phyloP scores from a whole-genome alignment of 768 basidiomycete species.

The Boletus rubescentipes region DNA sequence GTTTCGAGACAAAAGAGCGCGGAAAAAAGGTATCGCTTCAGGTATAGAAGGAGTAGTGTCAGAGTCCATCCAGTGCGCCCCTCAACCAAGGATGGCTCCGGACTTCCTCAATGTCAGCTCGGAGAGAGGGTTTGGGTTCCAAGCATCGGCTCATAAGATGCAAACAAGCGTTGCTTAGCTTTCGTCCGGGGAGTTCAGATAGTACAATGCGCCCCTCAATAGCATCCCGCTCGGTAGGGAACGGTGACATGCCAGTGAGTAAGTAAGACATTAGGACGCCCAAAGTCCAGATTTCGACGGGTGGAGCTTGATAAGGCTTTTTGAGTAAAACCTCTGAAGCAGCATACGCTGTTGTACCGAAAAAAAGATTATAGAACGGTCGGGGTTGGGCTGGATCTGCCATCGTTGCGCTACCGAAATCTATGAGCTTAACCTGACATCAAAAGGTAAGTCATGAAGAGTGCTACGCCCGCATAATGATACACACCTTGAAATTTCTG shows the following conservation, averaged over 20 bases:
- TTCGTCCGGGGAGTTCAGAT: slow-evolving; percentile 36
- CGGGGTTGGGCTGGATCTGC: slow-evolving; percentile 61
- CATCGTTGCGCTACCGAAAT: slow-evolving; percentile 89
- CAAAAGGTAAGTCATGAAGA: slow-evolving; percentile 12
- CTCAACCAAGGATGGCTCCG: slow-evolving; percentile 81
- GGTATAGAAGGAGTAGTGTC: slow-evolving; percentile 1
- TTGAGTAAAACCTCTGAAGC: slow-evolving; percentile 91
- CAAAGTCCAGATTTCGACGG: slow-evolving; percentile 95
- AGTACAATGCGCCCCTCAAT: slow-evolving; percentile 62
- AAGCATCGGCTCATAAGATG: slow-evolving; percentile 76
- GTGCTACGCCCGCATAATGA: background rate
- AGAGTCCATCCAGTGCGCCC: slow-evolving; percentile 21
- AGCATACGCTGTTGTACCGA: slow-evolving; percentile 94
- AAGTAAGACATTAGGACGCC: slow-evolving; percentile 95
- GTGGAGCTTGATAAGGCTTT: slow-evolving; percentile 85
- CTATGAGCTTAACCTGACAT: slow-evolving; percentile 85
- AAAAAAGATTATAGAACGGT: slow-evolving; percentile 77
- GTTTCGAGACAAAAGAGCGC: slow-evolving; percentile 2
- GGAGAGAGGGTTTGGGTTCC: slow-evolving; percentile 75
- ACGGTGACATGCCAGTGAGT: slow-evolving; percentile 89
- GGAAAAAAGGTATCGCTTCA: slow-evolving; percentile 7
- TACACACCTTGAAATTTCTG: slow-evolving; percentile 59
- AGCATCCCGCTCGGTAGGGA: slow-evolving; percentile 84
- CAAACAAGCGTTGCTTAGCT: slow-evolving; percentile 49
- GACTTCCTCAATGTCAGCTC: slow-evolving; percentile 82